Conservation (phyloP, 1,284 basidiomycete genomes). For the Abortiporus biennis region DNA sequence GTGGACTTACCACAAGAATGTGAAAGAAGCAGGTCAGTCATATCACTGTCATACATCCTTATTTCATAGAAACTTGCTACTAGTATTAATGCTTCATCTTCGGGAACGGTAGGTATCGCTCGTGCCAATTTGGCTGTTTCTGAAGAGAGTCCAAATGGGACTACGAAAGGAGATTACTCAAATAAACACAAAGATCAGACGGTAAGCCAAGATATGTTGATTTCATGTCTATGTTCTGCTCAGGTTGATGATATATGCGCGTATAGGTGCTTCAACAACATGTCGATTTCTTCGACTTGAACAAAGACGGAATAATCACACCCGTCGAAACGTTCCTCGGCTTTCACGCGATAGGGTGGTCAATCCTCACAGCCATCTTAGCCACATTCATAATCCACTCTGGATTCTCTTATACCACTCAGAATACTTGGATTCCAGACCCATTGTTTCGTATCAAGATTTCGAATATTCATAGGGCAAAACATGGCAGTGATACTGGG, state of each 20-base stretch:
- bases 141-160: conserved; percentile 9
- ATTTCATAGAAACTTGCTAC: no score
- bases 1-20: conserved; percentile 8
- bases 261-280: conserved; percentile 35
- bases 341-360: conserved; percentile 37
- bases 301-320: conserved; percentile 38
- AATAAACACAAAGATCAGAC: conserved; percentile 6
- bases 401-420: conserved; percentile 30
- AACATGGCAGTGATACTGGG: conserved; percentile 44
- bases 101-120: conserved; percentile 8
- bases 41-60: no score
- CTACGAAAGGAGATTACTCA: conserved; percentile 6
- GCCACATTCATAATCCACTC: conserved; percentile 33
- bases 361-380: conserved; percentile 30
- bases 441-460: conserved; percentile 38
- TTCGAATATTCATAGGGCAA: conserved; percentile 34
- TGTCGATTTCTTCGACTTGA: conserved; percentile 36
- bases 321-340: conserved; percentile 38
- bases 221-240: no score
- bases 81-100: no score
- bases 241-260: no score
- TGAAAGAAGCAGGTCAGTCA: conserved; percentile 9
- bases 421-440: conserved; percentile 24
- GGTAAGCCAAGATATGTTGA: no score
- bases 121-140: conserved; percentile 10